Evolutionary conservation across 257 asterid species (phyloP).

Genomic region (Henckelia pumila): DNA sequence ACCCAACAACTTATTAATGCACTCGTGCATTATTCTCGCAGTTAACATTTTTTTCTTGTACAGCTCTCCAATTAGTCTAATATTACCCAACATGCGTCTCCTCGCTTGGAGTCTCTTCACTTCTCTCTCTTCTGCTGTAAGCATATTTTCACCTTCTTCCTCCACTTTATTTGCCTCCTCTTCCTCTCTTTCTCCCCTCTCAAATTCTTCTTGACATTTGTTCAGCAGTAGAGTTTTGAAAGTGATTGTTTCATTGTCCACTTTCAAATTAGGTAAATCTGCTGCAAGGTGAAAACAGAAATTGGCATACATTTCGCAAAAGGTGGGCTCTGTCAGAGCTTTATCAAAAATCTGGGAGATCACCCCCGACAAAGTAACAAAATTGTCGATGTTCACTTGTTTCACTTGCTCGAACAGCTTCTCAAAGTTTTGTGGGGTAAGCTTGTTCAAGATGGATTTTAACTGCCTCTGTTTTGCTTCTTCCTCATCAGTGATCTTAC

Average conservation of each 20-base stretch:
- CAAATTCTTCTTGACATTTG: slow-evolving; percentile 96
- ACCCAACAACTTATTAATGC: slow-evolving; percentile 79
- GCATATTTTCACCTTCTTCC: slow-evolving; percentile 74
- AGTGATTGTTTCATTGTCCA: slow-evolving; percentile 62
- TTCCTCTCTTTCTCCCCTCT: slow-evolving; percentile 87
- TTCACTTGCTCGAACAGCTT: slow-evolving; percentile 84
- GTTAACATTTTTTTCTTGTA: slow-evolving; percentile 96
- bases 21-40: slow-evolving; percentile 91
- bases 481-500: slow-evolving; percentile 83
- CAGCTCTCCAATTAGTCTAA: slow-evolving; percentile 87
- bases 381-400: slow-evolving; percentile 76
- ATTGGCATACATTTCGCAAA: slow-evolving; percentile 96
- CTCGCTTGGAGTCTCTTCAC: slow-evolving; percentile 68
- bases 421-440: slow-evolving; percentile 93
- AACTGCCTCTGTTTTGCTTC: slow-evolving; percentile 84
- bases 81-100: slow-evolving; percentile 88
- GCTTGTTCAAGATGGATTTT: slow-evolving; percentile 85
- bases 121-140: slow-evolving; percentile 82
- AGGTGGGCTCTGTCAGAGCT: slow-evolving; percentile 94
- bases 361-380: slow-evolving; percentile 64
- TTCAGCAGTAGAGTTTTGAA: slow-evolving; percentile 86
- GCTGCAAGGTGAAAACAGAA: slow-evolving; percentile 80
- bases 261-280: slow-evolving; percentile 71
- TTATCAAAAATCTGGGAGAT: slow-evolving; percentile 93
- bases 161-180: slow-evolving; percentile 83